Evolutionary conservation across 257 asterid genomes (phyloP), one percentile per base, ranked within the genome.

Genomic region (Nicotiana obtusifolia): DNA sequence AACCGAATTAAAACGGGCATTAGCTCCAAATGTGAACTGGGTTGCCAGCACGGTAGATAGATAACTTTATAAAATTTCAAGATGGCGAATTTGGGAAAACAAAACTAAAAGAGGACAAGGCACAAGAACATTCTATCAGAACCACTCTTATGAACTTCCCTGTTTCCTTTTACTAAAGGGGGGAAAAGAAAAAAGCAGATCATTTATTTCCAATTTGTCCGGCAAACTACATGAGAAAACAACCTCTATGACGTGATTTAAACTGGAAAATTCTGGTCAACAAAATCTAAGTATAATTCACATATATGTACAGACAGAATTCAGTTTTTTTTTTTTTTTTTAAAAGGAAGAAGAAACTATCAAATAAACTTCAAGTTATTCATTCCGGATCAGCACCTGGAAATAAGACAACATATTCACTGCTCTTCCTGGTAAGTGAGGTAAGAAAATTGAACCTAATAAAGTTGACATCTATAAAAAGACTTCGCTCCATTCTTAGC

Each of bases 291-390:
- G 11, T 10, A 44, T 26, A 22, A 14, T 73, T 73, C 60, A 73
- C 78, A 73, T 20, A 71, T 47, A 33, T 47, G 78, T 73, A 71
- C 78, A 73, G 77, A 69, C n/a, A 69, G 61, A 73, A 22, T 9
- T 14, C 61, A 47, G 31, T 71, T 37, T 7, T n/a, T 41, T 37
- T 35, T 37, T 7, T 37, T 7, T 37, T 35, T 37, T 37, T 7
- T 7, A 41, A 41, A 71, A 71, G 22, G 22, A 57, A 19, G 64
- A 19, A 17, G 64, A 57, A 57, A 57, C 26, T 57, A 57, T 57
- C 64, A 69, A 73, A 20, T 57, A 57, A 73, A 73, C 15, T 44
- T 71, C 20, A 35, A 7, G 61, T 22, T 22, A 14, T 47, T 3
- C 7, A 73, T 47, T 73, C 37, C 31, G 37, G 35, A 73, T 73